Evolutionary conservation across 106 monocot species (phyloP).

Genomic region (Alisma plantagoaquatica): DNA sequence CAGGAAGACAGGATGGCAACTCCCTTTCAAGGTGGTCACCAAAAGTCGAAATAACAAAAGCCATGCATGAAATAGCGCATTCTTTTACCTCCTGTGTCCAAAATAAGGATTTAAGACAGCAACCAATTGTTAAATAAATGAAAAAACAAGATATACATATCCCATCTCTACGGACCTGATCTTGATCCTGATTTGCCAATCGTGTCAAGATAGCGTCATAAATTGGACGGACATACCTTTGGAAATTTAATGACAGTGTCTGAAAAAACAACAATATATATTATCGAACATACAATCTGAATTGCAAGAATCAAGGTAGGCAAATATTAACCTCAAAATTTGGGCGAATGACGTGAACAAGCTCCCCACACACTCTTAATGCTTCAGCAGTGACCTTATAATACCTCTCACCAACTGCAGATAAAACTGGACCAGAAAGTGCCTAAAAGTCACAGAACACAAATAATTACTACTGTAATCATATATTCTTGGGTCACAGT

Average conservation of each 20-base stretch:
- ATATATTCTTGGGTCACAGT: no score
- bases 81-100: slow-evolving; percentile 99
- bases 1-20: slow-evolving; percentile 63
- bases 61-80: slow-evolving; percentile 96
- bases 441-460: no score
- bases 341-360: slow-evolving; percentile 91
- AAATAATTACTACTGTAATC: no score
- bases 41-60: slow-evolving; percentile 91
- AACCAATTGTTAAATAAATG: no score
- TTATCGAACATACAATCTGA: no score
- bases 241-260: no score
- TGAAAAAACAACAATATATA: no score
- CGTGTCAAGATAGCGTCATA: slow-evolving; percentile 91
- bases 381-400: slow-evolving; percentile 98
- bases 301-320: no score
- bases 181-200: slow-evolving; percentile 97
- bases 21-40: slow-evolving; percentile 81
- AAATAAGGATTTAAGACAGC: no score
- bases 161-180: no score
- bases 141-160: no score
- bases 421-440: slow-evolving; percentile 70
- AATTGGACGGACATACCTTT: slow-evolving; percentile 69
- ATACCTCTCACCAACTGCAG: slow-evolving; percentile 86
- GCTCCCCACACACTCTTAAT: slow-evolving; percentile 89
- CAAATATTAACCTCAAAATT: slow-evolving; percentile 59